Conservation (phyloP, 345 rosid species). For the Linum usitatissimum region DNA sequence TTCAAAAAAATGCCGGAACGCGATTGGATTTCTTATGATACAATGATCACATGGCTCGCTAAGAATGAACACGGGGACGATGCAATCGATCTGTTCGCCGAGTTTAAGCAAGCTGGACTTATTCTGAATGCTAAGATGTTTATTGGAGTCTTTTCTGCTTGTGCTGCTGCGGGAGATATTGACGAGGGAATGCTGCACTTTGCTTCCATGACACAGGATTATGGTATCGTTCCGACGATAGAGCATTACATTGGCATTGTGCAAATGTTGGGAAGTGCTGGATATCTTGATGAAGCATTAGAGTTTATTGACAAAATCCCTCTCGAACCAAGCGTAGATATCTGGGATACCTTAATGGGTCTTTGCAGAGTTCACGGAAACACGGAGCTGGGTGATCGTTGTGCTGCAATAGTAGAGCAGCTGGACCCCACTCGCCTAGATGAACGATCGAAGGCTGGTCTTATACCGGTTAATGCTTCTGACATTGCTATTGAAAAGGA, state of each 20-base stretch:
- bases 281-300: constrained; percentile 66
- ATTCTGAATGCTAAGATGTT: constrained; percentile 48
- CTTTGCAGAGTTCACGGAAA: constrained; percentile 62
- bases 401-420: constrained; percentile 51
- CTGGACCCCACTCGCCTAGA: constrained; percentile 49
- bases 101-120: constrained; percentile 51
- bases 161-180: constrained; percentile 53
- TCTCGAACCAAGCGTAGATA: constrained; percentile 38
- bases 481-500: constrained; percentile 38
- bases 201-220: constrained; percentile 52
- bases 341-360: constrained; percentile 78
- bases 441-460: constrained; percentile 57
- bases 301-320: constrained; percentile 65
- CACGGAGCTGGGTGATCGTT: constrained; percentile 64
- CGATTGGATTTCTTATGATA: constrained; percentile 50
- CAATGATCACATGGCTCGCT: constrained; percentile 56
- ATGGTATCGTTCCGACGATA: constrained; percentile 46
- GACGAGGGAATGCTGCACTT: constrained; percentile 71
- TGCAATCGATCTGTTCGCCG: constrained; percentile 55
- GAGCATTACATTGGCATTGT: constrained; percentile 53
- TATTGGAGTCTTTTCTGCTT: constrained; percentile 47
- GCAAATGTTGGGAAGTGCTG: constrained; percentile 56
- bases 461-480: constrained; percentile 36
- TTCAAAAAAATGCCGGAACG: constrained; percentile 46
- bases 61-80: constrained; percentile 72